Percentiles rank a stretch among this genome's conserved stretches.
Evolutionary conservation across 2,329 filamentous ascomycete genomes (phyloP).

Genomic region (Chaetomiaceae sp.): DNA sequence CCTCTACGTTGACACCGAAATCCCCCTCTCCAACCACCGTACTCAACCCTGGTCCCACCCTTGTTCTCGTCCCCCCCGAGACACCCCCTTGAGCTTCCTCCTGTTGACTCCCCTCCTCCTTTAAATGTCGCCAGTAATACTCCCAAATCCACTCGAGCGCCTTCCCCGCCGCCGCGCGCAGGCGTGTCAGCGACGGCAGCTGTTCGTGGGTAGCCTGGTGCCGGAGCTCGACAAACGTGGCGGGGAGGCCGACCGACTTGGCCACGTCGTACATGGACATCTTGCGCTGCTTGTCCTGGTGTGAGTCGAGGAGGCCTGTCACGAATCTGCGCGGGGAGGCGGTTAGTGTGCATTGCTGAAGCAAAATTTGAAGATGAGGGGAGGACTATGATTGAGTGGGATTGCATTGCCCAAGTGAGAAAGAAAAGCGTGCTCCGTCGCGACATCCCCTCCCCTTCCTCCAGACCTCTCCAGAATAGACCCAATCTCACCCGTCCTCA

Average conservation of each 20-base stretch:
- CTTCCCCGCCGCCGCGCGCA: conserved; percentile 64
- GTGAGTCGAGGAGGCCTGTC: conserved; percentile 72
- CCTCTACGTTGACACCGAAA: not conserved
- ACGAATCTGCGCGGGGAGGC: conserved; percentile 69
- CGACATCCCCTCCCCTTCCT: no score
- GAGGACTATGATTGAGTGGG: not conserved
- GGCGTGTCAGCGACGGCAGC: conserved; percentile 68
- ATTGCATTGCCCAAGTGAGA: no score
- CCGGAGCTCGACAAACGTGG: conserved; percentile 80
- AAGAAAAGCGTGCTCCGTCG: no score
- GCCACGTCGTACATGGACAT: conserved; percentile 70
- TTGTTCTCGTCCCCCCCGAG: not conserved
- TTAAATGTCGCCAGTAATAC: conserved; percentile 70
- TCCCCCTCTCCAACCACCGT: not conserved
- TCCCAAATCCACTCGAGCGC: conserved; percentile 83
- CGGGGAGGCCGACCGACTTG: conserved; percentile 63
- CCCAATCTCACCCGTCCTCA: no score
- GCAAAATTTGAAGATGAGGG: not conserved
- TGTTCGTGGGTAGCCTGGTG: conserved; percentile 90
- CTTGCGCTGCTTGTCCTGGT: conserved; percentile 63
- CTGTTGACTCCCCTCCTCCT: conserved; percentile 20
- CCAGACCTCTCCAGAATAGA: no score
- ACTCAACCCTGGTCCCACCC: not conserved
- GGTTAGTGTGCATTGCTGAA: not conserved
- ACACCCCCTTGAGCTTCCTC: not conserved